These are phyloP conservation scores for Leptodontidium sp. DNA, from an alignment of 2,329 filamentous ascomycete species.

Conservation along the genomic window DNA sequence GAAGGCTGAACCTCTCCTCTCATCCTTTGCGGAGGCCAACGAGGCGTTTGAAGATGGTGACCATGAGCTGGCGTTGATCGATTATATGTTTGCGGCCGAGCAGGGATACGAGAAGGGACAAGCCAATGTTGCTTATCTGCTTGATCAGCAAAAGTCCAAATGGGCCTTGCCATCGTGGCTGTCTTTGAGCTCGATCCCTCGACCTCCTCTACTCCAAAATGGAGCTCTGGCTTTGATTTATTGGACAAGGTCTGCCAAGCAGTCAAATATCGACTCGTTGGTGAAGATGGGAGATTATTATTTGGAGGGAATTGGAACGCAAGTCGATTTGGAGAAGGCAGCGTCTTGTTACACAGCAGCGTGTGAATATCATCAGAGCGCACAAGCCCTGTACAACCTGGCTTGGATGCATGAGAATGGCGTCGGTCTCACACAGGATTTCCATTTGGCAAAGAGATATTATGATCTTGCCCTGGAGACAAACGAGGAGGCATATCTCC, in stretches of 20 bases:
- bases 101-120: slow-evolving; percentile 77
- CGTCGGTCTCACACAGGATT: slow-evolving; percentile 90
- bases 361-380: slow-evolving; percentile 89
- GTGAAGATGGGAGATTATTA: slow-evolving; percentile 99
- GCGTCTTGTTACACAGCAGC: slow-evolving; percentile 92
- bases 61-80: slow-evolving; percentile 68
- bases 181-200: slow-evolving; percentile 46
- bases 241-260: slow-evolving; percentile 93
- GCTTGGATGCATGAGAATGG: slow-evolving; percentile 99
- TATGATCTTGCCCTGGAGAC: slow-evolving; percentile 93
- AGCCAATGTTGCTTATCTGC: slow-evolving; percentile 75
- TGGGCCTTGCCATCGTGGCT: slow-evolving; percentile 53
- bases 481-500: slow-evolving; percentile 92
- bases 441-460: slow-evolving; percentile 94
- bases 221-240: slow-evolving; percentile 73
- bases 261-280: slow-evolving; percentile 90
- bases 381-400: slow-evolving; percentile 95
- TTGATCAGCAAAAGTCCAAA: slow-evolving; percentile 68
- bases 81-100: slow-evolving; percentile 77
- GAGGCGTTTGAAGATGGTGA: slow-evolving; percentile 70
- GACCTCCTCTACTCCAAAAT: slow-evolving; percentile 60
- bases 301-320: slow-evolving; percentile 79
- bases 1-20: slow-evolving; percentile 63
- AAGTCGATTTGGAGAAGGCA: slow-evolving; percentile 80
- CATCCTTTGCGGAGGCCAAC: slow-evolving; percentile 73